These are phyloP conservation scores for Gossypium mustelinum DNA, from an alignment of 345 rosid species.

Conservation along the genomic window DNA sequence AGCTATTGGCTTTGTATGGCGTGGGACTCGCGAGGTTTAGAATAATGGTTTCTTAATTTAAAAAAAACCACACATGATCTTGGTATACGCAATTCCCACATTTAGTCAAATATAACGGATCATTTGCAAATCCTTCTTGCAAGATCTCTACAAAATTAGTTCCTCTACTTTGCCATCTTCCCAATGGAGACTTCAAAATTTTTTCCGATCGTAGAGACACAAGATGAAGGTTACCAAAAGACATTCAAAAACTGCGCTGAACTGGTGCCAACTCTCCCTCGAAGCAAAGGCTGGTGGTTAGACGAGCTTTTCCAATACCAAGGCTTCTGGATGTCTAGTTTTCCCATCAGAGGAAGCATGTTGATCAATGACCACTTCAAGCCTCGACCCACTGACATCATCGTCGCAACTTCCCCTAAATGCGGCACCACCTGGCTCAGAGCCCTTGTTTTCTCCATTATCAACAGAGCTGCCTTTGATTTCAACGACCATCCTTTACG, in stretches of 20 bases:
- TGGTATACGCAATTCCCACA: too few species aligned
- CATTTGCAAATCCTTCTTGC: too few species aligned
- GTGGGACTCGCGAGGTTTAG: too few species aligned
- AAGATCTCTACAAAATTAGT: too few species aligned
- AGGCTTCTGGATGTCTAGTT: background rate
- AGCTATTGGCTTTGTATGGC: too few species aligned
- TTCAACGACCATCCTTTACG: slow-evolving; percentile 10
- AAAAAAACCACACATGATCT: too few species aligned
- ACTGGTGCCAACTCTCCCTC: background rate
- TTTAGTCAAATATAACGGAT: too few species aligned
- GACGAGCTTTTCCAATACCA: background rate
- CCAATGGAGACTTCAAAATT: background rate
- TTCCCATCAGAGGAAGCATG: background rate
- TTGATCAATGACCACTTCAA: too few species aligned
- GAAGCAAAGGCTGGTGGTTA: background rate
- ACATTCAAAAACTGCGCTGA: background rate
- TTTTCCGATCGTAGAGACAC: too few species aligned
- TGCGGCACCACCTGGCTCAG: slow-evolving; percentile 37
- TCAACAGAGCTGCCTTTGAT: background rate
- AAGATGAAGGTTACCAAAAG: background rate
- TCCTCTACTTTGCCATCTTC: background rate
- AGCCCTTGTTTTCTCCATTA: slow-evolving; percentile 26
- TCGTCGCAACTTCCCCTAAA: slow-evolving; percentile 12
- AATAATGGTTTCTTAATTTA: too few species aligned
- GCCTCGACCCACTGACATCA: too few species aligned